Conservation (phyloP, 306 rosid species). For the Acacia confusa region DNA sequence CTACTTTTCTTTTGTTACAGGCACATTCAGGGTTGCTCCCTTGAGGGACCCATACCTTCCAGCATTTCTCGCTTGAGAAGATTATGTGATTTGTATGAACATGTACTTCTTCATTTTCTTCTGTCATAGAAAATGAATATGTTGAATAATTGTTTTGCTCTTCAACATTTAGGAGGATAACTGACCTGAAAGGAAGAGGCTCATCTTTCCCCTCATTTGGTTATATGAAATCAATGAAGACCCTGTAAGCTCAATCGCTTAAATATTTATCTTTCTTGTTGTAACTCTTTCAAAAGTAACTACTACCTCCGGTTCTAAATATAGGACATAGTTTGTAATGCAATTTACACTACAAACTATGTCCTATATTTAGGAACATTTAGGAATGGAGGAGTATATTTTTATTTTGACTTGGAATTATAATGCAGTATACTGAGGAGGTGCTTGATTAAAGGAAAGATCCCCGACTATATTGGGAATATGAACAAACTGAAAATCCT, state of each 20-base stretch:
- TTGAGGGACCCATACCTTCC: constrained; percentile 86
- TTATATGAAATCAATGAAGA: constrained; percentile 60
- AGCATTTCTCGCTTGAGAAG: constrained; percentile 66
- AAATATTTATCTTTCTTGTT: constrained; percentile 24
- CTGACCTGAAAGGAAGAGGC: constrained; percentile 60
- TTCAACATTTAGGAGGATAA: constrained; percentile 74
- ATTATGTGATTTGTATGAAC: constrained; percentile 72
- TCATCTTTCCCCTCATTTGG: constrained; percentile 67
- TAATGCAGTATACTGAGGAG: constrained; percentile 70
- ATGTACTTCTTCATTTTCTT: constrained; percentile 22
- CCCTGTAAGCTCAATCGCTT: constrained; percentile 67
- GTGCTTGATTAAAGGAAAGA: constrained; percentile 58
- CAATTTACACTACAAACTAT: too few relatives aligned
- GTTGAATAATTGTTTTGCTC: constrained; percentile 28
- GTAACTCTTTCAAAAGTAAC: constrained; percentile 18
- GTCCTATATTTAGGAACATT: too few relatives aligned
- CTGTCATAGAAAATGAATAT: constrained; percentile 28
- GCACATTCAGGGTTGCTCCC: constrained; percentile 75
- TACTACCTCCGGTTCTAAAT: too few relatives aligned
- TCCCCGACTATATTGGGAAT: constrained; percentile 61
- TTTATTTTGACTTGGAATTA: constrained; percentile 14
- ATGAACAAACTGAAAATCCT: constrained; percentile 61
- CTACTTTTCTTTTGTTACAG: constrained; percentile 43
- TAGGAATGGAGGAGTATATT: too few relatives aligned
- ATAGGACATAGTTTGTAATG: too few relatives aligned